Conservation (phyloP, 306 rosid genomes). For the Castanea mollissima region DNA sequence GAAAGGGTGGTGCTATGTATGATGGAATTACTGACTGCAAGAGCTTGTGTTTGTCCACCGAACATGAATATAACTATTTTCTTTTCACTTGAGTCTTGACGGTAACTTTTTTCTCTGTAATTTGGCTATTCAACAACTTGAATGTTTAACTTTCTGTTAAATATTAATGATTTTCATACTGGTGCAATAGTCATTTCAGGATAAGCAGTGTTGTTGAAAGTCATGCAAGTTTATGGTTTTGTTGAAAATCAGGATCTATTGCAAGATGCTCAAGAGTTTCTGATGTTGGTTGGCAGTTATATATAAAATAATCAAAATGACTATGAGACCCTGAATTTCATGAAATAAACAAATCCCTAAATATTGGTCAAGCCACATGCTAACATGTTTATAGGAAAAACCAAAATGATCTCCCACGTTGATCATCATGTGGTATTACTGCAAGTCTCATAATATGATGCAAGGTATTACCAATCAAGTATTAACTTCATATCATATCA, state of each 20-base stretch:
- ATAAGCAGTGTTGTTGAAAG: background rate
- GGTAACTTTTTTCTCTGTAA: background rate
- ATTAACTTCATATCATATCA: too few species aligned
- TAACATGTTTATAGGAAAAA: too few species aligned
- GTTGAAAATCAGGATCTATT: background rate
- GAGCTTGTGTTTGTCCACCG: background rate
- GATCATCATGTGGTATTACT: too few species aligned
- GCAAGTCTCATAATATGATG: too few species aligned
- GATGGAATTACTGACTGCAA: conserved; percentile 1
- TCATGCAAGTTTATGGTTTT: background rate
- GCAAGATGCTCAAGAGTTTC: background rate
- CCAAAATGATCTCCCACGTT: too few species aligned
- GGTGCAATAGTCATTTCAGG: background rate
- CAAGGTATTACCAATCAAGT: too few species aligned
- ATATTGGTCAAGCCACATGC: too few species aligned
- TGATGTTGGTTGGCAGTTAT: background rate
- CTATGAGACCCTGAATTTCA: too few species aligned
- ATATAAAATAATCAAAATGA: background rate
- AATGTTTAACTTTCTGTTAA: background rate
- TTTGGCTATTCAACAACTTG: background rate
- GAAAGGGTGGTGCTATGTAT: conserved; percentile 7
- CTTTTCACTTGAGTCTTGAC: background rate
- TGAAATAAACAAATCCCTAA: too few species aligned
- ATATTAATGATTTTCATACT: background rate
- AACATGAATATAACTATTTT: background rate